Conservation (phyloP, 306 rosid species). For the Trifolium subterraneum region DNA sequence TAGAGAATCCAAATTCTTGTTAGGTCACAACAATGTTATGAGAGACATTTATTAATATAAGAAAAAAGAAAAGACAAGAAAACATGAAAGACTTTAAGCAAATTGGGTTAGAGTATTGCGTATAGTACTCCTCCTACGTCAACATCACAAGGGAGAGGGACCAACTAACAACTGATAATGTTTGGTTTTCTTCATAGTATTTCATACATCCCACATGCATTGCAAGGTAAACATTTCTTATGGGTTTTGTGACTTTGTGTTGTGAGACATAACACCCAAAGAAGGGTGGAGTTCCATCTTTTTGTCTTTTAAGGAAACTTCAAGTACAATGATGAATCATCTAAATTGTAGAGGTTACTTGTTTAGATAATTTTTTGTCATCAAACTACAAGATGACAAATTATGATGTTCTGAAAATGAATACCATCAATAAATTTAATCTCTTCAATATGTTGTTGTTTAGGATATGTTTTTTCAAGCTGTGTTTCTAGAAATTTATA, state of each 20-base stretch:
- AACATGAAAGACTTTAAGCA: neutral
- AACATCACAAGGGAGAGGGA: conserved; percentile 24
- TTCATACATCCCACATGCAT: neutral
- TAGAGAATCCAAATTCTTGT: neutral
- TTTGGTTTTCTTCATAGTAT: neutral
- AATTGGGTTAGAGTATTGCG: conserved; percentile 22
- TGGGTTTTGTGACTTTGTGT: neutral
- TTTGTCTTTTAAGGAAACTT: neutral
- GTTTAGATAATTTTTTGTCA: neutral
- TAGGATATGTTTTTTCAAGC: neutral
- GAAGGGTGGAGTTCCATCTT: neutral
- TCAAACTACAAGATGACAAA: neutral
- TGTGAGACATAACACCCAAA: neutral
- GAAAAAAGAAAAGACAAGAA: neutral
- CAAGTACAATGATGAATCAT: neutral
- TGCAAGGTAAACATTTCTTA: neutral
- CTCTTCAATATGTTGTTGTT: neutral
- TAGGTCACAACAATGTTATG: conserved; percentile 18
- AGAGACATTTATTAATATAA: neutral
- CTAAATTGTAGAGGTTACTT: neutral
- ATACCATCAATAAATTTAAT: neutral
- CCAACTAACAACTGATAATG: conserved; percentile 25
- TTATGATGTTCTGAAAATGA: neutral
- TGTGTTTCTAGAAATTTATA: neutral
- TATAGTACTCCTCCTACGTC: conserved; percentile 17